Percentiles rank a stretch among this genome's conserved stretches.
These are phyloP conservation scores for Spergularia bocconei DNA, from an alignment of 148 eudicot genomes.

Conservation along the genomic window DNA sequence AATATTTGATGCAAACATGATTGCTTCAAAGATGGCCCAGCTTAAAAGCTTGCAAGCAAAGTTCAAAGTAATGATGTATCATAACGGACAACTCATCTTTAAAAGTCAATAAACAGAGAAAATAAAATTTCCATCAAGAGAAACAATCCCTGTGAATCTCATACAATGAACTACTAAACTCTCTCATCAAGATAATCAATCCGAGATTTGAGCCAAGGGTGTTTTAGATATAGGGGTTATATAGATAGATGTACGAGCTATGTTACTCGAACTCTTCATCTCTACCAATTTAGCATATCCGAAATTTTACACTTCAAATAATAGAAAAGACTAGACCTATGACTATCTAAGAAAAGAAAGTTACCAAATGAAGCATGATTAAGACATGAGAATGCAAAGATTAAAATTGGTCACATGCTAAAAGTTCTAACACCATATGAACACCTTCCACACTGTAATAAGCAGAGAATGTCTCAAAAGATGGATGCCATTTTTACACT, in stretches of 20 bases:
- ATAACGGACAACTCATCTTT: conserved; percentile 21
- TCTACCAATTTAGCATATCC: too few species aligned
- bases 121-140: conserved; percentile 15
- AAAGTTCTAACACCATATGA: conserved; percentile 20
- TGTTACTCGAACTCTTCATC: neutral
- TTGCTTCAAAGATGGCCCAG: conserved; percentile 14
- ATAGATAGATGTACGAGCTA: neutral
- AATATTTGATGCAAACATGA: conserved; percentile 17
- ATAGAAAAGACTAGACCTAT: too few species aligned
- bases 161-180: neutral
- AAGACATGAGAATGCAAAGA: conserved; percentile 17
- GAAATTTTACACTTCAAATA: too few species aligned
- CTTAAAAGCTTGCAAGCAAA: conserved; percentile 27
- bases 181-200: neutral
- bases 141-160: conserved; percentile 12
- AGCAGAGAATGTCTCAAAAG: conserved; percentile 28
- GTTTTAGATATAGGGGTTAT: too few species aligned
- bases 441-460: conserved; percentile 18
- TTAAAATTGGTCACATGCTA: conserved; percentile 3
- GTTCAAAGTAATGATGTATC: conserved; percentile 21
- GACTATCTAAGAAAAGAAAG: neutral
- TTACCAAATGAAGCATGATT: neutral
- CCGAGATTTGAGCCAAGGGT: too few species aligned
- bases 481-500: conserved; percentile 20
- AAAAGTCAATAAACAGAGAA: conserved; percentile 23